phyloP scores from a whole-genome alignment of 2,329 filamentous ascomycete genomes.

The Arthrinium puccinioides region DNA sequence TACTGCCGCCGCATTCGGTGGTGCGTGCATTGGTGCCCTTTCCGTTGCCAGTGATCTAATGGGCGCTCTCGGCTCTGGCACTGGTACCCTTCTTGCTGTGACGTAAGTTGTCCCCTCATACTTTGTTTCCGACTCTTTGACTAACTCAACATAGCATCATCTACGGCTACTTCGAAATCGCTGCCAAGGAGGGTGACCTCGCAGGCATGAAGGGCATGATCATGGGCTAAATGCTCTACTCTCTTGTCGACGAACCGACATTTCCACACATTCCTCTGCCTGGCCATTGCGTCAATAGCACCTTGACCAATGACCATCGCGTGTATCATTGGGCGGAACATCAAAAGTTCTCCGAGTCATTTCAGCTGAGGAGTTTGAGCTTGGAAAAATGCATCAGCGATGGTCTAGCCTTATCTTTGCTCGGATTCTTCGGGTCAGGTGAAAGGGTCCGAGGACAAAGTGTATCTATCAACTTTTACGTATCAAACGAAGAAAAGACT shows the following conservation, averaged over 20 bases:
- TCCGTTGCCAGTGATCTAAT: slow-evolving; percentile 93
- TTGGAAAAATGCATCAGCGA: slow-evolving; percentile 3
- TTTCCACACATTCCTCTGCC: not conserved
- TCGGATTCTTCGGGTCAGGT: not conserved
- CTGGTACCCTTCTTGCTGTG: slow-evolving; percentile 94
- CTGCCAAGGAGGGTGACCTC: slow-evolving; percentile 96
- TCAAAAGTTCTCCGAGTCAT: slow-evolving; percentile 3
- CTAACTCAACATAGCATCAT: slow-evolving; percentile 64
- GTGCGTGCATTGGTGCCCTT: slow-evolving; percentile 96
- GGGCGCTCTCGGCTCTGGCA: slow-evolving; percentile 91
- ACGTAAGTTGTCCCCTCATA: slow-evolving; percentile 64
- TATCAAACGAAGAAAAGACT: slow-evolving; percentile 4
- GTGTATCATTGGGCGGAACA: slow-evolving; percentile 2
- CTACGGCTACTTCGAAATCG: slow-evolving; percentile 99
- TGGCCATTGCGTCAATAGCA: slow-evolving; percentile 2
- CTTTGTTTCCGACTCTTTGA: not conserved
- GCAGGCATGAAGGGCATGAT: slow-evolving; percentile 71
- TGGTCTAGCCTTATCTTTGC: not conserved
- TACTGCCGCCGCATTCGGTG: slow-evolving; percentile 94
- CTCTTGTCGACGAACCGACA: not conserved
- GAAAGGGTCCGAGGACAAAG: not conserved
- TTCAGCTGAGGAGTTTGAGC: not conserved
- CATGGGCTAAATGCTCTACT: slow-evolving; percentile 48
- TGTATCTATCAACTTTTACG: slow-evolving; percentile 2
- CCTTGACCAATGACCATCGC: slow-evolving; percentile 1